phyloP scores from a whole-genome alignment of 2,329 filamentous ascomycete species.

The Fusarium tricinctum region DNA sequence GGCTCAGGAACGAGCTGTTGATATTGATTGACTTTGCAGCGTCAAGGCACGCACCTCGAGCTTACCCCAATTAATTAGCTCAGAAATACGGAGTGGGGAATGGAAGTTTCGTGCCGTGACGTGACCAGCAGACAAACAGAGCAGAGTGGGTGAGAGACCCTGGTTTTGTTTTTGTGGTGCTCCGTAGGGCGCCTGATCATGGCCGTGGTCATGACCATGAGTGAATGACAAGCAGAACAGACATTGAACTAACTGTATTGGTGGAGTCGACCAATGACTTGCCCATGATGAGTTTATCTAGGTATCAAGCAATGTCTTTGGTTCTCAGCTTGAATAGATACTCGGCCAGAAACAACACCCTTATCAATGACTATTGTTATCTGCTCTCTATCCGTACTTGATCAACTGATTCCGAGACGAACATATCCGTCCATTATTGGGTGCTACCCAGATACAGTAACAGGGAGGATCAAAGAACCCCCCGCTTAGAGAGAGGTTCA shows the following conservation, averaged over 20 bases:
- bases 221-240: no score
- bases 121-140: conserved; percentile 27
- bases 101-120: conserved; percentile 35
- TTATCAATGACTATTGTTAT: background rate
- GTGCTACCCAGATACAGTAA: no score
- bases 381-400: background rate
- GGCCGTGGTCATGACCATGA: background rate
- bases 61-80: conserved; percentile 26
- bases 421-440: background rate
- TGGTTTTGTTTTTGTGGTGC: conserved; percentile 11
- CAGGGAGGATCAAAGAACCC: no score
- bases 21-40: conserved; percentile 24
- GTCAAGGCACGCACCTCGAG: background rate
- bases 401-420: conserved; percentile 36
- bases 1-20: conserved; percentile 7
- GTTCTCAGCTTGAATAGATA: background rate
- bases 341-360: background rate
- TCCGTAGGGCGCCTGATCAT: conserved; percentile 40
- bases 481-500: conserved; percentile 1
- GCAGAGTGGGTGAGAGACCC: conserved; percentile 16
- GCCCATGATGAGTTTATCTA: background rate
- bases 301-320: no score
- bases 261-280: background rate
- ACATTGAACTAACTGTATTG: no score
- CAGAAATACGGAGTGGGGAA: conserved; percentile 3